A percentile compares a stretch with the other conserved stretches of the same genome.
phyloP scores from a whole-genome alignment of 1,284 basidiomycete species.

The Cryptococcus sp. region DNA sequence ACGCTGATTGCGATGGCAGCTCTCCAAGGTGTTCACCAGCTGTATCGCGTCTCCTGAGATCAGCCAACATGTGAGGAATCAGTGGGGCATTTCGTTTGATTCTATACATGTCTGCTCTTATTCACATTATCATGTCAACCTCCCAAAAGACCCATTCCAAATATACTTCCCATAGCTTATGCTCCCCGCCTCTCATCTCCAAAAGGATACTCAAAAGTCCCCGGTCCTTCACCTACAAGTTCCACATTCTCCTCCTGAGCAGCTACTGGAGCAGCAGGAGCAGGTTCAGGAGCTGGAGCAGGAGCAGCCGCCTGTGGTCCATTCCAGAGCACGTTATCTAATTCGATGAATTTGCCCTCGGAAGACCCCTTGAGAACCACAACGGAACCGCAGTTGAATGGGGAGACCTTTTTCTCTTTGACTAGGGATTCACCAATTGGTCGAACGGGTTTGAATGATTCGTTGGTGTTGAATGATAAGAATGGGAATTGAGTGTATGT shows the following conservation, averaged over 20 bases:
- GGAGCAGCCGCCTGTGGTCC: conserved; percentile 36
- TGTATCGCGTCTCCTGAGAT: too few species aligned
- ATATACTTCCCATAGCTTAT: too few species aligned
- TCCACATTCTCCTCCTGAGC: conserved; percentile 60
- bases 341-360: conserved; percentile 63
- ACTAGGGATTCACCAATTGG: conserved; percentile 53
- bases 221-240: conserved; percentile 64
- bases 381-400: conserved; percentile 69
- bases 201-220: conserved; percentile 48
- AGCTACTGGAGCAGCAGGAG: conserved; percentile 21
- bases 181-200: conserved; percentile 24
- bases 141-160: too few species aligned
- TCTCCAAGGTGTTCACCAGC: too few species aligned
- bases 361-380: conserved; percentile 70
- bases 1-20: too few species aligned
- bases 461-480: conserved; percentile 58
- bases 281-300: conserved; percentile 23
- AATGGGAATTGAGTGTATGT: conserved; percentile 83
- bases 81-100: too few species aligned
- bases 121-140: too few species aligned
- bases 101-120: too few species aligned
- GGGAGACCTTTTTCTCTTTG: conserved; percentile 6
- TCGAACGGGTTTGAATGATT: conserved; percentile 86
- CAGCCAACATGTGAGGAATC: too few species aligned
- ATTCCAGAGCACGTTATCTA: conserved; percentile 51